Conservation (phyloP, 225 moss, liverwort and hornwort species). For the Physcomitrium patens region DNA sequence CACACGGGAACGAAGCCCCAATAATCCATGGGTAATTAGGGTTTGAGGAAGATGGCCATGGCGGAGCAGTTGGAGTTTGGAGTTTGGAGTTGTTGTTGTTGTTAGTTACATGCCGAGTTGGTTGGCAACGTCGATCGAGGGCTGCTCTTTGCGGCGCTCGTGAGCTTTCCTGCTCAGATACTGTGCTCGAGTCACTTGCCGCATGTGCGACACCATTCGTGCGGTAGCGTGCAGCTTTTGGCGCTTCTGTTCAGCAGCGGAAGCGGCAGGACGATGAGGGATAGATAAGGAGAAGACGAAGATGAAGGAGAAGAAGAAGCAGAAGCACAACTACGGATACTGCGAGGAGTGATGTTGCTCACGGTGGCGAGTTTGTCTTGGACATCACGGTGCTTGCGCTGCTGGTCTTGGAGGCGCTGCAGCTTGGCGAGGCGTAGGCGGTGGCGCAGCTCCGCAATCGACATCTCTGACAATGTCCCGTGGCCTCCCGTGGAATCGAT, state of each 20-base stretch:
- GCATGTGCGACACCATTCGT: slow-evolving; percentile 66
- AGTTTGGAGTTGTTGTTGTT: too few relatives aligned
- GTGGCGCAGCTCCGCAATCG: slow-evolving; percentile 69
- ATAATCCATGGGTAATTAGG: too few relatives aligned
- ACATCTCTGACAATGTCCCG: slow-evolving; percentile 68
- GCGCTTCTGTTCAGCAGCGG: slow-evolving; percentile 31
- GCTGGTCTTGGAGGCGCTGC: slow-evolving; percentile 60
- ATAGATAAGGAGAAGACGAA: too few relatives aligned
- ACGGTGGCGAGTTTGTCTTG: slow-evolving; percentile 10
- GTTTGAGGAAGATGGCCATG: too few relatives aligned
- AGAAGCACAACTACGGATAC: too few relatives aligned
- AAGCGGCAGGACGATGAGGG: too few relatives aligned
- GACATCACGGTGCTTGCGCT: slow-evolving; percentile 54
- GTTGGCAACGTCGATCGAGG: slow-evolving; percentile 45
- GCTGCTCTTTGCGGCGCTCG: slow-evolving; percentile 44
- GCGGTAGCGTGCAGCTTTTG: slow-evolving; percentile 62
- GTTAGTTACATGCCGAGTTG: slow-evolving; percentile 59
- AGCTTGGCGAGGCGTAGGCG: slow-evolving; percentile 63
- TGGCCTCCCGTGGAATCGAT: slow-evolving; percentile 58
- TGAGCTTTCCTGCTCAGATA: slow-evolving; percentile 60
- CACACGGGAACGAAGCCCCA: too few relatives aligned
- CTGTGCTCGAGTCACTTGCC: slow-evolving; percentile 65
- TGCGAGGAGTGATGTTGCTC: too few relatives aligned
- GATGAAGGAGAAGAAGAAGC: too few relatives aligned
- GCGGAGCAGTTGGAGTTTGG: too few relatives aligned